A percentile compares a stretch with the other conserved stretches of the same genome.
phyloP scores from a whole-genome alignment of 768 basidiomycete species.

The Gautieria morchelliformis region DNA sequence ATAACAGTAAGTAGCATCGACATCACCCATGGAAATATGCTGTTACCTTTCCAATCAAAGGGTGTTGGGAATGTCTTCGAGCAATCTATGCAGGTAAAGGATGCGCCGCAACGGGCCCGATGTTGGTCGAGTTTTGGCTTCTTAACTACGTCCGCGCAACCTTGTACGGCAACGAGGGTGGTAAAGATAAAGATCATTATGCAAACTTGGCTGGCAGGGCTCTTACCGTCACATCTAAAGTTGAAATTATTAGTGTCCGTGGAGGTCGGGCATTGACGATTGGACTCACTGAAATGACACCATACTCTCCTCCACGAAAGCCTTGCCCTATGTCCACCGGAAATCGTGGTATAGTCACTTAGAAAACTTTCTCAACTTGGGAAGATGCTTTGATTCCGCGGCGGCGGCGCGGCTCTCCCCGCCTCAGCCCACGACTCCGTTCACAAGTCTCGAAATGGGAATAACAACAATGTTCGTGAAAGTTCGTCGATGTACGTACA shows the following conservation, averaged over 20 bases:
- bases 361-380: neutral
- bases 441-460: neutral
- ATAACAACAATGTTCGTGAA: neutral
- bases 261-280: constrained; percentile 12
- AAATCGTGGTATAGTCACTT: neutral
- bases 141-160: constrained; percentile 79
- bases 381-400: neutral
- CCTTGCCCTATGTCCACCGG: neutral
- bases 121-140: constrained; percentile 92
- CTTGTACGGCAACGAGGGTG: constrained; percentile 25
- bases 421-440: neutral
- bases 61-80: constrained; percentile 73
- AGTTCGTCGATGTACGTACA: neutral
- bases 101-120: constrained; percentile 43
- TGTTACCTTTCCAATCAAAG: constrained; percentile 53
- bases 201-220: neutral
- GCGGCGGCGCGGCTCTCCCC: no score
- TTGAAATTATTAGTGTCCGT: neutral
- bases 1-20: neutral
- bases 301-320: constrained; percentile 28
- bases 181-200: neutral
- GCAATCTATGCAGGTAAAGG: constrained; percentile 84
- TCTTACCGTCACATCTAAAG: constrained; percentile 61
- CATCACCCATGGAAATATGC: neutral
- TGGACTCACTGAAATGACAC: constrained; percentile 63